Conservation (phyloP, 1,284 basidiomycete species). For the Trichosporon faecale region DNA sequence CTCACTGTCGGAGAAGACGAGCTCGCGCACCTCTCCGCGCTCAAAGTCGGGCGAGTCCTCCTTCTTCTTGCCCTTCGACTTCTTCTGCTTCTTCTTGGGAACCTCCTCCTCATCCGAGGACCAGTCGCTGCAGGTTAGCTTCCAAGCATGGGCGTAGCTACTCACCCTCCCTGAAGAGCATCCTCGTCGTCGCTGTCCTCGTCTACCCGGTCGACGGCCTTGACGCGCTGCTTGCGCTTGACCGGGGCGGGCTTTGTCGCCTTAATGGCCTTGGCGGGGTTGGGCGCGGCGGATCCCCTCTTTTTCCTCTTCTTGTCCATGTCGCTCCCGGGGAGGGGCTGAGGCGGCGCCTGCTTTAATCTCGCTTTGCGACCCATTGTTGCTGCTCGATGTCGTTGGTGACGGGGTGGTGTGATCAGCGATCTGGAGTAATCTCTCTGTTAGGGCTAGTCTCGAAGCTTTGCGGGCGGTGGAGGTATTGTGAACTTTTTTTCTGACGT, state of each 20-base stretch:
- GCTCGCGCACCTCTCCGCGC: constrained; percentile 57
- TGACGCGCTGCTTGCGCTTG: constrained; percentile 32
- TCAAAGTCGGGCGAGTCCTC: constrained; percentile 44
- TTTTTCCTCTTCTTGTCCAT: constrained; percentile 41
- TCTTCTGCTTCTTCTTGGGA: constrained; percentile 60
- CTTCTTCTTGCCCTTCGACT: constrained; percentile 41
- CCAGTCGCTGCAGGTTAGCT: constrained; percentile 33
- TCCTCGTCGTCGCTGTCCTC: constrained; percentile 49
- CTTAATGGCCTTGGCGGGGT: constrained; percentile 32
- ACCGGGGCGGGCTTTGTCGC: constrained; percentile 24
- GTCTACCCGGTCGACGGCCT: constrained; percentile 43
- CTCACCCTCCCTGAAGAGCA: constrained; percentile 44
- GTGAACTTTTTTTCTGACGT: neutral
- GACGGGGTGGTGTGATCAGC: neutral
- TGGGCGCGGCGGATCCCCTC: constrained; percentile 28
- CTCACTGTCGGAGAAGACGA: constrained; percentile 62
- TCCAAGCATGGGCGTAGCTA: neutral
- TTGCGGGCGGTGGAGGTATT: neutral
- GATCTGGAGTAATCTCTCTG: neutral
- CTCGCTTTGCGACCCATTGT: constrained; percentile 79
- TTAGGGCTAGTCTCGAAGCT: neutral
- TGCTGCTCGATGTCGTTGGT: constrained; percentile 4
- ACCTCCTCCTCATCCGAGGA: constrained; percentile 55
- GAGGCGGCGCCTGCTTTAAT: constrained; percentile 80
- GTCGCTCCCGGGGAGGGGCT: constrained; percentile 56